These are phyloP conservation scores for Nicotiana benthamiana DNA, from an alignment of 257 asterid genomes.

Conservation along the genomic window DNA sequence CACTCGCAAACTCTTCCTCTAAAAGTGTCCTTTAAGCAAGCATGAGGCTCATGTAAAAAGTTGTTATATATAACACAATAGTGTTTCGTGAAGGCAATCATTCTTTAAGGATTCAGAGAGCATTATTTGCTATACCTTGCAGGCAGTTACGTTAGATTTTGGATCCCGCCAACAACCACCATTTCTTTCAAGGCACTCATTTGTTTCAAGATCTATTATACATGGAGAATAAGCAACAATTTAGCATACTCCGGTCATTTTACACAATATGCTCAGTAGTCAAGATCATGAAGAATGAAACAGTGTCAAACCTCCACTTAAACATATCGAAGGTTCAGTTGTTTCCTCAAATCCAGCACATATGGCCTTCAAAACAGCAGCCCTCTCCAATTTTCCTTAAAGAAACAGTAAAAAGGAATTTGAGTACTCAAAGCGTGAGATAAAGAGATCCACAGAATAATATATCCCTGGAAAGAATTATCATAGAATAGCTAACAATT, in stretches of 20 bases:
- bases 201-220: slow-evolving; percentile 68
- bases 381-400: slow-evolving; percentile 75
- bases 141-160: slow-evolving; percentile 61
- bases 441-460: background rate
- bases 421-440: background rate
- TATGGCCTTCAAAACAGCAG: slow-evolving; percentile 70
- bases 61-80: background rate
- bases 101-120: background rate
- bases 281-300: slow-evolving; percentile 8
- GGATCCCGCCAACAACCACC: slow-evolving; percentile 88
- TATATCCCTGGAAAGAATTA: background rate
- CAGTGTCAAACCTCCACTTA: slow-evolving; percentile 45
- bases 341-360: slow-evolving; percentile 94
- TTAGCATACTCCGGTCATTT: background rate
- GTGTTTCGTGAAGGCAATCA: background rate
- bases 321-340: slow-evolving; percentile 82
- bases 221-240: slow-evolving; percentile 6
- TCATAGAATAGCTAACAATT: background rate
- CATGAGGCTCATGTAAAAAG: background rate
- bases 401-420: background rate
- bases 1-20: slow-evolving; percentile 93
- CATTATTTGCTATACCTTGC: slow-evolving; percentile 45
- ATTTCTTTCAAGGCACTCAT: slow-evolving; percentile 68
- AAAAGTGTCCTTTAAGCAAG: slow-evolving; percentile 57
- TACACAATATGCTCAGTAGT: background rate